Percentiles rank a stretch among this genome's conserved stretches.
phyloP scores from a whole-genome alignment of 1,284 basidiomycete species.

The Malassezia globosa region DNA sequence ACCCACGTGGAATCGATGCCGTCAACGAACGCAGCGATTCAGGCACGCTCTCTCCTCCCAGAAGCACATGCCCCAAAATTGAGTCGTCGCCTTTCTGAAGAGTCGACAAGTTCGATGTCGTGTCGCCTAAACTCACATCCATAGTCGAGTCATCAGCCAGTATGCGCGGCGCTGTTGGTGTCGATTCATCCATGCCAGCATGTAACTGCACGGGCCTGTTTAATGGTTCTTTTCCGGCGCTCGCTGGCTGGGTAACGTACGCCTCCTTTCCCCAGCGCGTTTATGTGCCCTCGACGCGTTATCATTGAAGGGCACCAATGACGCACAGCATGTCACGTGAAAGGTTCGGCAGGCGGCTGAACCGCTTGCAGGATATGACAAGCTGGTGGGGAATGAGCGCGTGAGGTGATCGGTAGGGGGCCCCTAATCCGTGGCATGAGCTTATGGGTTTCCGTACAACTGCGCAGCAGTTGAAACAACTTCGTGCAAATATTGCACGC shows the following conservation, averaged over 20 bases:
- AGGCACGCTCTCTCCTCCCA: slow-evolving; percentile 14
- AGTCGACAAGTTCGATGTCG: not conserved
- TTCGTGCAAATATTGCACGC: too few species aligned
- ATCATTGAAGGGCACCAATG: not conserved
- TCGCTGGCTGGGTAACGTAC: not conserved
- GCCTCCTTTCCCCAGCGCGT: not conserved
- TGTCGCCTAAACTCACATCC: slow-evolving; percentile 4
- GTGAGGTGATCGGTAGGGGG: too few species aligned
- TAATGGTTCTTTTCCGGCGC: too few species aligned
- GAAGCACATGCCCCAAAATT: slow-evolving; percentile 24
- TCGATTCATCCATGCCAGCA: slow-evolving; percentile 11
- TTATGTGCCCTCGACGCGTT: not conserved
- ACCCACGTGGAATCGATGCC: not conserved
- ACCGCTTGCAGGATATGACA: too few species aligned
- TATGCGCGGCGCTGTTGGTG: not conserved
- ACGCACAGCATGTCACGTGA: not conserved
- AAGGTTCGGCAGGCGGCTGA: too few species aligned
- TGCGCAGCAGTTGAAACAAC: not conserved
- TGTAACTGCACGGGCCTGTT: too few species aligned
- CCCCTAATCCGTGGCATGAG: too few species aligned
- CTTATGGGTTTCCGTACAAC: too few species aligned
- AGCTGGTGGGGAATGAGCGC: too few species aligned
- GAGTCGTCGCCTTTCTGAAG: slow-evolving; percentile 21
- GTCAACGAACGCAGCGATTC: slow-evolving; percentile 10
- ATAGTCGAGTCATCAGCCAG: slow-evolving; percentile 5